phyloP scores from a whole-genome alignment of 768 basidiomycete genomes.

The Paxillus involutus region DNA sequence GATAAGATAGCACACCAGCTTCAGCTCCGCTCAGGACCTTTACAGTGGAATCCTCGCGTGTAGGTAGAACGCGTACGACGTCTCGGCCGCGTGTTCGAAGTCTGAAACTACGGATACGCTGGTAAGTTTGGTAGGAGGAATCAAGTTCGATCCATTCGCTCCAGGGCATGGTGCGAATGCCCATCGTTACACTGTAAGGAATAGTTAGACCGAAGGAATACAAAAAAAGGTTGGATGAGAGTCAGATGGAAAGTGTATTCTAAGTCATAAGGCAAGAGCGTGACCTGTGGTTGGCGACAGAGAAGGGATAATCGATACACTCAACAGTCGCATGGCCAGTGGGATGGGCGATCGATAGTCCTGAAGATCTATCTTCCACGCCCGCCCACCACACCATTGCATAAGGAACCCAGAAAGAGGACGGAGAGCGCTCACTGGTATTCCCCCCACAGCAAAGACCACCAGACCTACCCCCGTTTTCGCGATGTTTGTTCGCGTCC shows the following conservation, averaged over 20 bases:
- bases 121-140: constrained; percentile 51
- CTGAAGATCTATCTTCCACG: no score
- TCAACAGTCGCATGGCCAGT: no score
- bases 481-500: constrained; percentile 20
- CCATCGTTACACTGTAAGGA: constrained; percentile 60
- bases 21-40: constrained; percentile 28
- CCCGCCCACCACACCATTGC: no score
- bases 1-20: constrained; percentile 21
- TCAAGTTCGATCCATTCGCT: constrained; percentile 76
- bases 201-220: constrained; percentile 4
- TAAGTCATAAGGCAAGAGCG: neutral
- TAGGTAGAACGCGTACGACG: constrained; percentile 46
- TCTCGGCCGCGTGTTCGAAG: constrained; percentile 49
- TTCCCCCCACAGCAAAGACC: constrained; percentile 40
- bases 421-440: constrained; percentile 49
- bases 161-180: constrained; percentile 65
- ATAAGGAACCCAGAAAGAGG: neutral
- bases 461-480: constrained; percentile 20
- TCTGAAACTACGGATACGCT: constrained; percentile 56
- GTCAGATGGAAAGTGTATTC: neutral
- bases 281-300: neutral
- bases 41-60: constrained; percentile 39
- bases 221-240: neutral
- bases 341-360: no score
- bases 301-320: neutral